Evolutionary conservation across 768 basidiomycete genomes (phyloP).

Genomic region (Termitomyces sp.): DNA sequence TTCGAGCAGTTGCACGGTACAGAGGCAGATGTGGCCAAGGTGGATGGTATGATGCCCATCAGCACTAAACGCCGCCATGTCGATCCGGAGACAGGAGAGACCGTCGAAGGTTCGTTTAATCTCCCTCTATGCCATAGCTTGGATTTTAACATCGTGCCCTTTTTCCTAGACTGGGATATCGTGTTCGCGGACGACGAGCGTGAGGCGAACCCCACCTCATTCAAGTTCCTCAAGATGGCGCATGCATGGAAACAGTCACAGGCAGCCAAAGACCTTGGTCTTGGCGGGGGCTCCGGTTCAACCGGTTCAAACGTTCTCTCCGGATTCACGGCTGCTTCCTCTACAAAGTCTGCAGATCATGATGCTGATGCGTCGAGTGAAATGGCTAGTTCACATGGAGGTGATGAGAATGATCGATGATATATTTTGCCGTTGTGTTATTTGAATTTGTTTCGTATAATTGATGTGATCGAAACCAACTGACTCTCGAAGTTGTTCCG

Average conservation of each 20-base stretch:
- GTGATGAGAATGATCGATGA: constrained; percentile 8
- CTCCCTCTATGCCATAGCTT: background rate
- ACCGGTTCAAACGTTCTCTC: constrained; percentile 32
- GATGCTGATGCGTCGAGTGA: constrained; percentile 12
- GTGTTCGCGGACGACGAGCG: constrained; percentile 96
- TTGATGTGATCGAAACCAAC: background rate
- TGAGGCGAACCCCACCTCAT: constrained; percentile 87
- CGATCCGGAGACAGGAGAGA: constrained; percentile 80
- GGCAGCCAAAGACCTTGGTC: constrained; percentile 30
- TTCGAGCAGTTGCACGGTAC: constrained; percentile 84
- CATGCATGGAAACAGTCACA: constrained; percentile 79
- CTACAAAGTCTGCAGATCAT: background rate
- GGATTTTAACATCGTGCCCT: background rate
- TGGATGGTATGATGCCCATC: constrained; percentile 90
- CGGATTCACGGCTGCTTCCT: constrained; percentile 41
- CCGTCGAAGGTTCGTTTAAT: constrained; percentile 66
- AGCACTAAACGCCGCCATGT: constrained; percentile 81
- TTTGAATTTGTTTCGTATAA: background rate
- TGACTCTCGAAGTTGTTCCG: background rate
- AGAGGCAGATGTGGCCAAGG: constrained; percentile 68
- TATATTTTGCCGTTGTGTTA: background rate
- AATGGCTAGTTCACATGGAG: constrained; percentile 14
- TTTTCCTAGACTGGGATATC: constrained; percentile 77
- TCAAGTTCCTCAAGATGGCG: constrained; percentile 95
- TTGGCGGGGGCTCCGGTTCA: constrained; percentile 23